These are phyloP conservation scores for Pseudocercospora pini-densiflorae DNA, from an alignment of 2,329 filamentous ascomycete genomes.

Conservation along the genomic window DNA sequence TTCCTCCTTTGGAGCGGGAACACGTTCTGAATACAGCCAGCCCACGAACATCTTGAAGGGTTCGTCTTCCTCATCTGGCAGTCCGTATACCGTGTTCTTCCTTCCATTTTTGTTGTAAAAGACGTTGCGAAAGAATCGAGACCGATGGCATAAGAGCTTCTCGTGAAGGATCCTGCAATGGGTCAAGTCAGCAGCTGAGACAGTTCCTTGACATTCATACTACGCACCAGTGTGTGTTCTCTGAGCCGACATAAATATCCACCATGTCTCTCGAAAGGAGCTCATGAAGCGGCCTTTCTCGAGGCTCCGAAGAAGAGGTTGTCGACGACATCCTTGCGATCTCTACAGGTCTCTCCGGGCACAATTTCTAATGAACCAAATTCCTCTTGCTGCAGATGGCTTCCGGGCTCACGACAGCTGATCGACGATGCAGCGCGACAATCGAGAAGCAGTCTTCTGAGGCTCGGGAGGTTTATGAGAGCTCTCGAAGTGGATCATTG, in stretches of 20 bases:
- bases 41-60: conserved; percentile 58
- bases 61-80: conserved; percentile 58
- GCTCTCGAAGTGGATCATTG: conserved; percentile 10
- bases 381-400: not conserved
- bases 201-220: not conserved
- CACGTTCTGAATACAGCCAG: conserved; percentile 57
- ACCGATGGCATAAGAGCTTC: conserved; percentile 60
- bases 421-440: conserved; percentile 7
- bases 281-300: conserved; percentile 50
- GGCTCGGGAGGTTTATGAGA: not conserved
- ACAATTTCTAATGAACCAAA: not conserved
- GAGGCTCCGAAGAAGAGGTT: conserved; percentile 26
- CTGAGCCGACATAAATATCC: conserved; percentile 59
- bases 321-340: conserved; percentile 18
- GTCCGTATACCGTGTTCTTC: conserved; percentile 48
- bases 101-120: conserved; percentile 49
- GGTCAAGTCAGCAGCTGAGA: not conserved
- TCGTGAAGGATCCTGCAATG: conserved; percentile 52
- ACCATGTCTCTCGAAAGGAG: conserved; percentile 60
- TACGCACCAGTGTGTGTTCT: conserved; percentile 58
- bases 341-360: not conserved
- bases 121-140: conserved; percentile 58
- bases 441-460: not conserved
- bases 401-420: conserved; percentile 1
- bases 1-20: conserved; percentile 55